These are phyloP conservation scores for Elaeis guineensis DNA, from an alignment of 176 grass and related monocot species.

Conservation along the genomic window DNA sequence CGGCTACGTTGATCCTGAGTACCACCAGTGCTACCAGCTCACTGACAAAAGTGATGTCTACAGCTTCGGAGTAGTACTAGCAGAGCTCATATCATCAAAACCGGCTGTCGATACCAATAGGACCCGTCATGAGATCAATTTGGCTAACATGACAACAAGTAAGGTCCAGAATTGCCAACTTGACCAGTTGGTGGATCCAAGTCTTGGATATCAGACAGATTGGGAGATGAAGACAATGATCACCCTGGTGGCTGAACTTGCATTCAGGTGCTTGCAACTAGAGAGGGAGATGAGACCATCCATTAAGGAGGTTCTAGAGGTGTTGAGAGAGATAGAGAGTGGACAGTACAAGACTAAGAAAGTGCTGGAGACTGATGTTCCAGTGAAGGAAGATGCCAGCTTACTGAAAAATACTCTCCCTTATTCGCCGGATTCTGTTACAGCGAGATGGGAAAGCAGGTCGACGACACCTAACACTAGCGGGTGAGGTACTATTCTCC, in stretches of 20 bases:
- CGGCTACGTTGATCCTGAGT: slow-evolving; percentile 44
- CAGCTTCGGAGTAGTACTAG: slow-evolving; percentile 55
- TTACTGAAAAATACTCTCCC: no score
- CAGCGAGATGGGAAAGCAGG: no score
- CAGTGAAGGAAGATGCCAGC: no score
- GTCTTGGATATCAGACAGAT: slow-evolving; percentile 2
- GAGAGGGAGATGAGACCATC: slow-evolving; percentile 2
- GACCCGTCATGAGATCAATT: neutral
- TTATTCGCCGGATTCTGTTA: no score
- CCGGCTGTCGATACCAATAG: neutral
- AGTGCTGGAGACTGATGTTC: no score
- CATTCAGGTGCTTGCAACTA: slow-evolving; percentile 7
- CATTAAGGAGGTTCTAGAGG: slow-evolving; percentile 8
- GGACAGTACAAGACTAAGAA: no score
- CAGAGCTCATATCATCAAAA: slow-evolving; percentile 42
- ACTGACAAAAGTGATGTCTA: slow-evolving; percentile 74
- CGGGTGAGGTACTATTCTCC: no score
- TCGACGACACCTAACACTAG: no score
- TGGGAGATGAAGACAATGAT: slow-evolving; percentile 7
- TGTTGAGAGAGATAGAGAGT: neutral
- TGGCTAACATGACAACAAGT: neutral
- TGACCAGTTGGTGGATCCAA: neutral
- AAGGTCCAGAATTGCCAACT: slow-evolving; percentile 7
- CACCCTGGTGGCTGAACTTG: slow-evolving; percentile 4
- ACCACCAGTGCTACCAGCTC: slow-evolving; percentile 50